Evolutionary conservation across 129 eudicot genomes (phyloP).

Genomic region (Deinandra increscens): DNA sequence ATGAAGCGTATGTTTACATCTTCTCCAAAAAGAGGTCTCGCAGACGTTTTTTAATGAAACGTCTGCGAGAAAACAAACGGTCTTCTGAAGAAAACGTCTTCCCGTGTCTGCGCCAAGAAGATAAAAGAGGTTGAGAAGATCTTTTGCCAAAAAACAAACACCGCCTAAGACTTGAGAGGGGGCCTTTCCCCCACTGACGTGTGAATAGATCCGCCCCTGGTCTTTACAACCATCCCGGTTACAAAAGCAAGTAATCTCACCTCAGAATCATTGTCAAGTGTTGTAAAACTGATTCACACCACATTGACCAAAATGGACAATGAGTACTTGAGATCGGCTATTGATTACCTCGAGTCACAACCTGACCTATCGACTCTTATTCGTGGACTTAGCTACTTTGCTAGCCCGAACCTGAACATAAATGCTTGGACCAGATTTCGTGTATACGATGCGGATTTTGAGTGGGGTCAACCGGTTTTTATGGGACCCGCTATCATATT

Average conservation of each 20-base stretch:
- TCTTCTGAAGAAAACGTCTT: no score
- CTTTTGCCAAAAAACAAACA: no score
- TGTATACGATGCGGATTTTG: conserved; percentile 61
- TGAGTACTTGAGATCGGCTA: conserved; percentile 58
- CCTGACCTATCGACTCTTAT: conserved; percentile 43
- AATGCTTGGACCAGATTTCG: conserved; percentile 65
- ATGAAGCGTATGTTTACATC: no score
- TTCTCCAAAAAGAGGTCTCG: no score
- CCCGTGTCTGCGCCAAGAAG: no score
- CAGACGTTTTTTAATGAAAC: no score
- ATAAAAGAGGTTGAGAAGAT: no score
- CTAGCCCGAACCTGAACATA: conserved; percentile 61
- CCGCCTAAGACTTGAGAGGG: no score
- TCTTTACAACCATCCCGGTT: conserved; percentile 44
- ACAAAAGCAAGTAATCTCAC: conserved; percentile 43
- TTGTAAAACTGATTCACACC: conserved; percentile 47
- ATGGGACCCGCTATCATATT: conserved; percentile 67
- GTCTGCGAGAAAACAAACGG: no score
- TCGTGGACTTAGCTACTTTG: conserved; percentile 53
- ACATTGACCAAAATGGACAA: conserved; percentile 48
- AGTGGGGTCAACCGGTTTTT: conserved; percentile 61
- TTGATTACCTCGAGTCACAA: conserved; percentile 52
- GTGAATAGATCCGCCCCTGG: no score
- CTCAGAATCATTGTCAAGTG: conserved; percentile 37
- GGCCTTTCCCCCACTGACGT: no score